Percentiles rank a stretch among this genome's conserved stretches.
These are phyloP conservation scores for Pythium chondricola DNA, from an alignment of 352 stramenopile genomes.

Conservation along the genomic window DNA sequence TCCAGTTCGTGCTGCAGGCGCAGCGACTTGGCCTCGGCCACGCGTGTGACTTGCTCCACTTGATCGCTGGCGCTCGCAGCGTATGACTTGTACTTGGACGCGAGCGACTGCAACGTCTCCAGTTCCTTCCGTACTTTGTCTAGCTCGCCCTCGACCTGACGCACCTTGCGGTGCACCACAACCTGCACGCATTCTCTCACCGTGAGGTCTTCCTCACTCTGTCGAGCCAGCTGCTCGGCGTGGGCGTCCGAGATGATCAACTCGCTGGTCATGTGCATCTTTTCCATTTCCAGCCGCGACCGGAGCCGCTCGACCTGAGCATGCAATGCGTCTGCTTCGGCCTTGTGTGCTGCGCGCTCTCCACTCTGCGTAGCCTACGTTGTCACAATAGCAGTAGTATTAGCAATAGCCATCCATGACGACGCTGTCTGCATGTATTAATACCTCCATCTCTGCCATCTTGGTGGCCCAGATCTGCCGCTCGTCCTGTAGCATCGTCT, in stretches of 20 bases:
- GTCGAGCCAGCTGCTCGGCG: slow-evolving; percentile 47
- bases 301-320: slow-evolving; percentile 21
- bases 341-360: background rate
- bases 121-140: slow-evolving; percentile 30
- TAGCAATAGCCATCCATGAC: too few relatives aligned
- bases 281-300: slow-evolving; percentile 53
- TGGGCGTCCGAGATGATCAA: slow-evolving; percentile 61
- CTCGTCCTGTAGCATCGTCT: slow-evolving; percentile 44
- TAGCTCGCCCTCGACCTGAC: slow-evolving; percentile 31
- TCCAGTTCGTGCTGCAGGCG: slow-evolving; percentile 45
- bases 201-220: slow-evolving; percentile 47
- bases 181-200: slow-evolving; percentile 62
- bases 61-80: slow-evolving; percentile 27
- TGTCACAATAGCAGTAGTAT: too few relatives aligned
- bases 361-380: slow-evolving; percentile 19
- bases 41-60: slow-evolving; percentile 21
- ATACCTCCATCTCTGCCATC: slow-evolving; percentile 15
- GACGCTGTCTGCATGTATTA: too few relatives aligned
- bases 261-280: slow-evolving; percentile 46
- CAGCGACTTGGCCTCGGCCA: slow-evolving; percentile 27
- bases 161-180: slow-evolving; percentile 37
- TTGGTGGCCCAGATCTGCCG: slow-evolving; percentile 23
- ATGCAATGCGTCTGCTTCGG: slow-evolving; percentile 12
- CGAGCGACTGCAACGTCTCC: slow-evolving; percentile 22
- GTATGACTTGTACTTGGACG: slow-evolving; percentile 25